Evolutionary conservation across 768 basidiomycete species (phyloP).

Genomic region (Trametes cinnabarina): DNA sequence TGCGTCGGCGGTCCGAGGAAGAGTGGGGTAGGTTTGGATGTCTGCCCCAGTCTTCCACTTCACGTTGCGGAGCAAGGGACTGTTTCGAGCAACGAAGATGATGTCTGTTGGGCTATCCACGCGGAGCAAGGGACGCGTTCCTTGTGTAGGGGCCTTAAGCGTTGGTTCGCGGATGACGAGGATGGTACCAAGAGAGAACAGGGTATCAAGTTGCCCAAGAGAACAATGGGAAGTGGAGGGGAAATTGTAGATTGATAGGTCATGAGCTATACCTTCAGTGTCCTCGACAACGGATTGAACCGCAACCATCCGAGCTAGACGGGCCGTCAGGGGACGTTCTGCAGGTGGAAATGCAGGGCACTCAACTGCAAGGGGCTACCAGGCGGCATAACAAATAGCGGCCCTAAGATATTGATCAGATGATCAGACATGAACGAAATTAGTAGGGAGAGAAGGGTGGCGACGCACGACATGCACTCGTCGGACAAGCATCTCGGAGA

Average conservation of each 20-base stretch:
- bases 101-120: slow-evolving; percentile 34
- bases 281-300: slow-evolving; percentile 28
- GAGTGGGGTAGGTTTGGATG: background rate
- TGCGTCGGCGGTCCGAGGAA: slow-evolving; percentile 9
- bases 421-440: background rate
- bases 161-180: slow-evolving; percentile 34
- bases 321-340: too few species aligned
- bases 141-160: slow-evolving; percentile 20
- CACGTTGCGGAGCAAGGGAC: slow-evolving; percentile 10
- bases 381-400: slow-evolving; percentile 18
- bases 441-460: background rate
- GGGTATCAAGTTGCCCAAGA: slow-evolving; percentile 22
- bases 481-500: slow-evolving; percentile 14
- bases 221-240: slow-evolving; percentile 24
- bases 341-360: too few species aligned
- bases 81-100: slow-evolving; percentile 17
- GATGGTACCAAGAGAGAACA: slow-evolving; percentile 30
- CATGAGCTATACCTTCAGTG: slow-evolving; percentile 21
- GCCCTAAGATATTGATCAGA: background rate
- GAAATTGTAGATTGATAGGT: slow-evolving; percentile 29
- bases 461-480: slow-evolving; percentile 8
- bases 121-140: slow-evolving; percentile 20
- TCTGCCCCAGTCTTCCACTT: slow-evolving; percentile 4
- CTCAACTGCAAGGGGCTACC: slow-evolving; percentile 12
- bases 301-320: slow-evolving; percentile 9